phyloP scores from a whole-genome alignment of 2,329 filamentous ascomycete species.

The Parastagonospora avenae region DNA sequence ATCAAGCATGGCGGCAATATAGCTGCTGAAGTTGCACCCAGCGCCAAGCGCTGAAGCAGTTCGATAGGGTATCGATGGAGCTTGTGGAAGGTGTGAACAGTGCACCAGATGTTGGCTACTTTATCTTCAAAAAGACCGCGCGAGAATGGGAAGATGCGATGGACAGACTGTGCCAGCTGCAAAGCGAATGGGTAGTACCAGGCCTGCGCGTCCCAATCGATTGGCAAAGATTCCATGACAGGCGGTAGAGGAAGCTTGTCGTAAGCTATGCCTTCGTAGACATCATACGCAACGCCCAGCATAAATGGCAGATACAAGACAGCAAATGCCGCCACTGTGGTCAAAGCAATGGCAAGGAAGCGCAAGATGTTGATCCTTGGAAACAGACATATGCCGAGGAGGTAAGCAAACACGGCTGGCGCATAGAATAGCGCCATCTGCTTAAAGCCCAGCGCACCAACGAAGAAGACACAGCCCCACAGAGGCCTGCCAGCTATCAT shows the following conservation, averaged over 20 bases:
- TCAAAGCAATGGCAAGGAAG: slow-evolving; percentile 74
- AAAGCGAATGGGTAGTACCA: slow-evolving; percentile 76
- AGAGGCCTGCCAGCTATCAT: slow-evolving; percentile 82
- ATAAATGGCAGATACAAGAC: slow-evolving; percentile 78
- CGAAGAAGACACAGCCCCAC: slow-evolving; percentile 93
- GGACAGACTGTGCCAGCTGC: slow-evolving; percentile 81
- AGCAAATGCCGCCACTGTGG: slow-evolving; percentile 74
- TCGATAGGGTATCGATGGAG: slow-evolving; percentile 73
- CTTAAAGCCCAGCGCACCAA: slow-evolving; percentile 93
- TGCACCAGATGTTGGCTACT: slow-evolving; percentile 98
- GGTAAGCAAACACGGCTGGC: slow-evolving; percentile 87
- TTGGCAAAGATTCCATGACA: slow-evolving; percentile 67
- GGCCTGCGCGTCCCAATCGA: slow-evolving; percentile 64
- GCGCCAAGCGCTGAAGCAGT: slow-evolving; percentile 75
- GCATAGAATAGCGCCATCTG: slow-evolving; percentile 99
- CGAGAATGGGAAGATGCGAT: slow-evolving; percentile 94
- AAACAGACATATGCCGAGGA: slow-evolving; percentile 83
- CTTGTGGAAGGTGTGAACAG: slow-evolving; percentile 87
- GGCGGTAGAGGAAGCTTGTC: slow-evolving; percentile 63
- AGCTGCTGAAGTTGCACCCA: slow-evolving; percentile 73
- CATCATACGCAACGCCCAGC: slow-evolving; percentile 71
- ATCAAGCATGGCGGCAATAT: slow-evolving; percentile 81
- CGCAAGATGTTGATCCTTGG: slow-evolving; percentile 71
- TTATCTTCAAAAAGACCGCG: slow-evolving; percentile 98
- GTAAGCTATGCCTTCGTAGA: slow-evolving; percentile 65